Evolutionary conservation across 495 filamentous ascomycete genomes (phyloP), one percentile per base, ranked within the genome.

Genomic region (Penicillium chermesinum): DNA sequence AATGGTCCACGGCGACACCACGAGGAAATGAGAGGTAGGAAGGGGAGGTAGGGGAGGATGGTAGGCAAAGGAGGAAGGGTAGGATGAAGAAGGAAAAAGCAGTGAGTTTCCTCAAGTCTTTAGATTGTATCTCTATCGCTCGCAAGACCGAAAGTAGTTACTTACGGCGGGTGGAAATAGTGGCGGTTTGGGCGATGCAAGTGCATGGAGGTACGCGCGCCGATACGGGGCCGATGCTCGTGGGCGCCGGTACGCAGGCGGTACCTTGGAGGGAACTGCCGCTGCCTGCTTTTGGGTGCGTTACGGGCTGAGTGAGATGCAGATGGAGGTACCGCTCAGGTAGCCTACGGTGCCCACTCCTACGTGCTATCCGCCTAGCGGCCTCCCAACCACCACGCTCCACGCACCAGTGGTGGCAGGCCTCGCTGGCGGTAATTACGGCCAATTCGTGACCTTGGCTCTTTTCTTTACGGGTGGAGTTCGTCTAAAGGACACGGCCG

Each of bases 1-100:
- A 65, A 69, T 69, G 63, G 63, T 44, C 46, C 58, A 60, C 44
- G 17, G 25, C 33, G 25, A 10, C 22, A 38, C 38, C 5, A 16
- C 16, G 19, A 34, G 39, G 19, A 40, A 41, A 14, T 44, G 25
- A 41, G 35, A 48, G 20, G 25, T 25, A 33, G 27, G 38, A 48
- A 46, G 30, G 30, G 25, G 15, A 47, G 18, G 19, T 16, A 49
- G 18, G 36, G 33, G 32, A 27, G 41, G 25, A 30, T 39, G 37
- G 21, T 36, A 43, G 50, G 45, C 20, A 18, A 15, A 53, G 34
- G 38, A 10, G 32, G 18, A 34, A 41, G 16, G 15, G n/a, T n/a
- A n/a, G 38, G 37, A 47, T 34, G 40, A 40, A 44, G 52, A 48
- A 32, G 44, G 46, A 49, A 36, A 51, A 20, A 39, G 38, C 38